Evolutionary conservation across 2,329 filamentous ascomycete genomes (phyloP).

Genomic region (Alternaria infectoria): DNA sequence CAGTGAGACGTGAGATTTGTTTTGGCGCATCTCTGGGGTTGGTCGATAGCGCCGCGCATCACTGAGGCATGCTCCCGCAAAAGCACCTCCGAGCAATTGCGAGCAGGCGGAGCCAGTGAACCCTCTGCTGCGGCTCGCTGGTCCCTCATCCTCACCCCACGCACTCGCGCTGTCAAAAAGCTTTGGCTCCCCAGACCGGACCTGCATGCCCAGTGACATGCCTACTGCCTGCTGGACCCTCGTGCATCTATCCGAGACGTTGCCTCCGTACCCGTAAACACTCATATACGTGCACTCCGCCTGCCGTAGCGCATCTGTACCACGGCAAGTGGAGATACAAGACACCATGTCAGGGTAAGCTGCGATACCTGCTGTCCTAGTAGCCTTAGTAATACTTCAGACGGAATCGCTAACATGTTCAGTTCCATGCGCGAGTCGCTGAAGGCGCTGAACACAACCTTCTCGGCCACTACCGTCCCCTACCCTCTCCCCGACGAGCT

Average conservation of each 20-base stretch:
- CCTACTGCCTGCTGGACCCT: background rate
- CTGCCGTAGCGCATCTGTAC: conserved; percentile 8
- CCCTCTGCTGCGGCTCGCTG: conserved; percentile 3
- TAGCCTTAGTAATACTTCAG: background rate
- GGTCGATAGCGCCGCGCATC: conserved; percentile 3
- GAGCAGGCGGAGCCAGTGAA: conserved; percentile 6
- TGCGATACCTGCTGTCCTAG: background rate
- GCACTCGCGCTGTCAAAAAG: conserved; percentile 18
- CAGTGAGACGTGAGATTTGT: conserved; percentile 9
- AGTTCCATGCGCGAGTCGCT: conserved; percentile 59
- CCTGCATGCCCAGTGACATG: conserved; percentile 20
- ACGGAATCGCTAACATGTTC: conserved; percentile 35
- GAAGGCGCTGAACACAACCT: conserved; percentile 54
- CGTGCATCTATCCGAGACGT: background rate
- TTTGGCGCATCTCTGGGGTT: conserved; percentile 17
- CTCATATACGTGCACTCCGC: background rate
- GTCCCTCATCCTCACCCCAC: conserved; percentile 23
- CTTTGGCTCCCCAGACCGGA: conserved; percentile 5
- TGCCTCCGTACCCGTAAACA: background rate
- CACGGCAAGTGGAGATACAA: conserved; percentile 5
- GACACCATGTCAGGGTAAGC: conserved; percentile 34
- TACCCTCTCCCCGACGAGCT: conserved; percentile 72
- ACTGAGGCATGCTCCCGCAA: conserved; percentile 15
- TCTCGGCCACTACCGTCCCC: conserved; percentile 49
- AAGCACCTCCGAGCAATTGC: conserved; percentile 16